Conservation (phyloP, 139 green algal genomes). For the Picochlorum sp. region DNA sequence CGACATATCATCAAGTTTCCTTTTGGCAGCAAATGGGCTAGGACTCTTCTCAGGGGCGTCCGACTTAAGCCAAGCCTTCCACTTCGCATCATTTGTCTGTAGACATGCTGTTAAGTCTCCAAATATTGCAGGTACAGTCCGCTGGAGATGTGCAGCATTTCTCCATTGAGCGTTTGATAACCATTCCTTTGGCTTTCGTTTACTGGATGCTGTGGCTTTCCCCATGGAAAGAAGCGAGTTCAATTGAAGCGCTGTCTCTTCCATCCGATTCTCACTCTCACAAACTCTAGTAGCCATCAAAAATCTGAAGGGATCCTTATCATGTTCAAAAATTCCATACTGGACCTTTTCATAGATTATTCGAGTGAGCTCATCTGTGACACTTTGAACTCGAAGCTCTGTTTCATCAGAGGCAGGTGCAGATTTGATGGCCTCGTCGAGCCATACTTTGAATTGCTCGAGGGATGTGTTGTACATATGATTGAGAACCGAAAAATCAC, state of each 20-base stretch:
- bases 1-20: slow-evolving; percentile 75
- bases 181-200: slow-evolving; percentile 88
- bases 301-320: slow-evolving; percentile 91
- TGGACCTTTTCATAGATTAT: slow-evolving; percentile 88
- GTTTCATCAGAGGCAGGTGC: background rate
- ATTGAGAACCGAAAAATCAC: slow-evolving; percentile 86
- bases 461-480: slow-evolving; percentile 93
- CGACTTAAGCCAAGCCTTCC: slow-evolving; percentile 80
- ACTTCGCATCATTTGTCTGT: slow-evolving; percentile 73
- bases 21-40: background rate
- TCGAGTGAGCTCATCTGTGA: slow-evolving; percentile 58
- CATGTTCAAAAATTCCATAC: slow-evolving; percentile 90
- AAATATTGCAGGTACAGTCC: slow-evolving; percentile 28
- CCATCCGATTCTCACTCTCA: too few relatives aligned
- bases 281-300: slow-evolving; percentile 65
- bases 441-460: slow-evolving; percentile 66
- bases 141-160: slow-evolving; percentile 65
- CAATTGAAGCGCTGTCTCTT: background rate
- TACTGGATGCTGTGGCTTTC: slow-evolving; percentile 9
- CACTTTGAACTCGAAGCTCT: too few relatives aligned
- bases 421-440: slow-evolving; percentile 73
- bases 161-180: slow-evolving; percentile 77
- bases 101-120: slow-evolving; percentile 74
- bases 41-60: slow-evolving; percentile 71
- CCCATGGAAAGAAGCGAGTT: background rate